Percentiles rank a stretch among this genome's conserved stretches.
Conservation (phyloP, 768 basidiomycete species). For the Gloeopeniophorella convolvens region DNA sequence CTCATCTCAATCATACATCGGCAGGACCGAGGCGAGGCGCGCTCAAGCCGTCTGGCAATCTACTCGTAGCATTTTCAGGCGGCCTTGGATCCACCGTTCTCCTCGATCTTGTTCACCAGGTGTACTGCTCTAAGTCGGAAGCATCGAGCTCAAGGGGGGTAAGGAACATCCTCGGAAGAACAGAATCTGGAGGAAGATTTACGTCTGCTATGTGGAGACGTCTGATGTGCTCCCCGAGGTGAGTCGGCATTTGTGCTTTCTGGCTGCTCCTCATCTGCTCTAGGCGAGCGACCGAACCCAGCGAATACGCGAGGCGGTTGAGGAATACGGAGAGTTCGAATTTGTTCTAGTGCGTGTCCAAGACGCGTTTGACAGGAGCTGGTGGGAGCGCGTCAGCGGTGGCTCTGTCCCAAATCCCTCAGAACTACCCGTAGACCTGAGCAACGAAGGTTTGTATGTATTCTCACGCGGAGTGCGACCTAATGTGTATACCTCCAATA, state of each 20-base stretch:
- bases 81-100: constrained; percentile 71
- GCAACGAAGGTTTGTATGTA: constrained; percentile 41
- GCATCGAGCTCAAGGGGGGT: constrained; percentile 41
- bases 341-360: constrained; percentile 63
- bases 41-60: constrained; percentile 60
- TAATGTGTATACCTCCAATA: too few relatives aligned
- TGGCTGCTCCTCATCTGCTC: neutral
- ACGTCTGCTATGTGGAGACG: constrained; percentile 65
- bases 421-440: constrained; percentile 41
- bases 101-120: constrained; percentile 57
- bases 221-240: constrained; percentile 57
- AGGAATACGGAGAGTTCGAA: constrained; percentile 44
- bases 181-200: constrained; percentile 54
- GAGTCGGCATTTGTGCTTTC: constrained; percentile 25
- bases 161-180: constrained; percentile 59
- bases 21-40: constrained; percentile 51
- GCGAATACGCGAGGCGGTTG: constrained; percentile 41
- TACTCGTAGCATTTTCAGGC: constrained; percentile 71
- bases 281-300: constrained; percentile 52
- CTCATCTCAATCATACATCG: constrained; percentile 50
- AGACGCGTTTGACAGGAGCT: constrained; percentile 61
- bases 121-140: constrained; percentile 41
- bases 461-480: too few relatives aligned
- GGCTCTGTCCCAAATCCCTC: constrained; percentile 16
- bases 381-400: constrained; percentile 53